phyloP scores from a whole-genome alignment of 495 filamentous ascomycete species.

The Penicillium chermesinum region DNA sequence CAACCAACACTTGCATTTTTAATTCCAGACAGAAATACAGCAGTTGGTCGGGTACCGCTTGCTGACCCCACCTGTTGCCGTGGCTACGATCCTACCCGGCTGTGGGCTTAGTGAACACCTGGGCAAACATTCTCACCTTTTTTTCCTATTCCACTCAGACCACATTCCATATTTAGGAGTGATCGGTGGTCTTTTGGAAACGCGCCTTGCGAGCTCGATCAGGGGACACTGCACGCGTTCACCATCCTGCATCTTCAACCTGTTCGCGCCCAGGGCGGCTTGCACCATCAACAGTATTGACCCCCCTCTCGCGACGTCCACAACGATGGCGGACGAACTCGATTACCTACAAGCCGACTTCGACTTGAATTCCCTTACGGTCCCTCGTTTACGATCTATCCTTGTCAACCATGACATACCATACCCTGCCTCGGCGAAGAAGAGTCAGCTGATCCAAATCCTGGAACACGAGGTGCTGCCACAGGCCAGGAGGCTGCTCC shows the following conservation, averaged over 20 bases:
- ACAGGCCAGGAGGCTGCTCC: slow-evolving; percentile 66
- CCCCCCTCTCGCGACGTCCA: not conserved
- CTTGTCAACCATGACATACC: slow-evolving; percentile 78
- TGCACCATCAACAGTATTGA: not conserved
- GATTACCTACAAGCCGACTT: slow-evolving; percentile 83
- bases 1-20: no score
- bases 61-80: slow-evolving; percentile 33
- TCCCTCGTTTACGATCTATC: slow-evolving; percentile 81
- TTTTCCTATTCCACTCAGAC: slow-evolving; percentile 11
- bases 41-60: not conserved
- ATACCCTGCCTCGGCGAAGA: slow-evolving; percentile 84
- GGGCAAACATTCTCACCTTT: slow-evolving; percentile 19
- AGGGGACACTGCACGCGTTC: slow-evolving; percentile 6
- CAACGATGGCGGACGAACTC: slow-evolving; percentile 60
- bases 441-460: slow-evolving; percentile 75
- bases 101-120: slow-evolving; percentile 24
- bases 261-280: slow-evolving; percentile 5
- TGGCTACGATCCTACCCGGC: slow-evolving; percentile 30
- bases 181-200: slow-evolving; percentile 17
- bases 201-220: slow-evolving; percentile 10
- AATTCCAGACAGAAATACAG: no score
- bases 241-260: slow-evolving; percentile 3
- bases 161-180: slow-evolving; percentile 18
- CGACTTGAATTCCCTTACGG: slow-evolving; percentile 74
- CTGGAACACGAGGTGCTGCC: slow-evolving; percentile 77